Evolutionary conservation across 139 green algal species (phyloP), one percentile per base, ranked within the genome.

Genomic region (Zygnema circumcarinatum): DNA sequence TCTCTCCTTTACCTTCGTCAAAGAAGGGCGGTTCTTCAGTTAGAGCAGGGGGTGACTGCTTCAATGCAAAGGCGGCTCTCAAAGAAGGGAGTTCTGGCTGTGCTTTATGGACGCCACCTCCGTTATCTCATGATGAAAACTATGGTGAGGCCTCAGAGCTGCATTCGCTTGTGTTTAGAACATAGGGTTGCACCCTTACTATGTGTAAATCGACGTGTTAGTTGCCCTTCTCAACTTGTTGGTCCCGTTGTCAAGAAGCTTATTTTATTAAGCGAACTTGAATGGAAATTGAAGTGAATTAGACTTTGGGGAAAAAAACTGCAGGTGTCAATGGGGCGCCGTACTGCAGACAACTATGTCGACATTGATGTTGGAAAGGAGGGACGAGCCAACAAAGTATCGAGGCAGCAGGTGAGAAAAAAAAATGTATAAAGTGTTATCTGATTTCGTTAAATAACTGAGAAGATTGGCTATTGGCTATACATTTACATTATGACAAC

Each of bases 301-400:
- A n/a, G n/a, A n/a, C n/a, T n/a, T n/a, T n/a, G n/a, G n/a, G n/a
- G n/a, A n/a, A n/a, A n/a, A n/a, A n/a, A n/a, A n/a, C 16, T 62
- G 74, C 85, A 90, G 85, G 67, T 90, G 36, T 89, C 40, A 20
- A 11, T 90, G 3, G 86, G 86, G n/a, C 40, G 86, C n/a, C 25
- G 42, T 47, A 90, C 86, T 38, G 67, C 36, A 52, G 86, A 89
- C 67, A 76, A 68, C 25, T 32, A 25, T 29, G 81, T 90, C 35
- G 86, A 90, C 67, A 33, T 90, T 1, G 86, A 90, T 38, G 56
- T 90, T 21, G 53, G 35, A 1, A 32, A 56, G 42, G 86, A 90
- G 39, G 86, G 86, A 0, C 20, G n/a, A 1, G 86, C 86, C 56
- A 74, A 42, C 40, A 89, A 89, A 47, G 86, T 90, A 22, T 90